phyloP scores from a whole-genome alignment of 768 basidiomycete genomes.

The Kwoniella pini region DNA sequence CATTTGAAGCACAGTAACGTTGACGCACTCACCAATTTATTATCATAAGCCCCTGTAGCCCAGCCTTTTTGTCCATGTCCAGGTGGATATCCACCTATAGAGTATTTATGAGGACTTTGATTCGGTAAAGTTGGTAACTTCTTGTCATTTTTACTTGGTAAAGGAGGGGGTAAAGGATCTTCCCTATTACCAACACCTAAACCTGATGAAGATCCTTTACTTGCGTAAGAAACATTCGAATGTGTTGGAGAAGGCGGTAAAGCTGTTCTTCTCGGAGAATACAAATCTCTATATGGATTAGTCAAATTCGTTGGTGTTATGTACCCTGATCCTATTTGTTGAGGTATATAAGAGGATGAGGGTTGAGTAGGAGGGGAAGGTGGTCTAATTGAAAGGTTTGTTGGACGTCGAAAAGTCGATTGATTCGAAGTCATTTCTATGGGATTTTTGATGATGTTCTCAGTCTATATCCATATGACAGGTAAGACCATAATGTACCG shows the following conservation, averaged over 20 bases:
- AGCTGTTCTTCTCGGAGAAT: constrained; percentile 19
- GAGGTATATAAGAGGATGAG: background rate
- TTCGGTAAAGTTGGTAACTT: constrained; percentile 10
- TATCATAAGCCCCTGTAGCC: constrained; percentile 45
- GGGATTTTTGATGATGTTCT: too few species aligned
- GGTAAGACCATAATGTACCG: too few species aligned
- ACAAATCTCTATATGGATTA: constrained; percentile 1
- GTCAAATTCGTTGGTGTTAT: constrained; percentile 11
- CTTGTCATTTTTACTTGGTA: constrained; percentile 23
- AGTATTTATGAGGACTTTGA: constrained; percentile 20
- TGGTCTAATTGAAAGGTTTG: constrained; percentile 19
- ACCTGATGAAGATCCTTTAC: constrained; percentile 3
- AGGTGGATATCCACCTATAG: background rate
- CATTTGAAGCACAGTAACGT: too few species aligned
- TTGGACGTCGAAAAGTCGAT: constrained; percentile 9
- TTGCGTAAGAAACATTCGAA: constrained; percentile 18
- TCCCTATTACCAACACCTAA: constrained; percentile 10
- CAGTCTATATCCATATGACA: too few species aligned
- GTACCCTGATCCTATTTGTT: background rate
- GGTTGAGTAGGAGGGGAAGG: constrained; percentile 12
- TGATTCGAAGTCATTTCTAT: background rate
- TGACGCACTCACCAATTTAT: constrained; percentile 44
- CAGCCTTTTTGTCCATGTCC: constrained; percentile 6
- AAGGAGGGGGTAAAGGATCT: constrained; percentile 13
- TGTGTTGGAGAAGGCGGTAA: constrained; percentile 24